phyloP scores from a whole-genome alignment of 169 alveolate genomes.

The Eimeria praecox region DNA sequence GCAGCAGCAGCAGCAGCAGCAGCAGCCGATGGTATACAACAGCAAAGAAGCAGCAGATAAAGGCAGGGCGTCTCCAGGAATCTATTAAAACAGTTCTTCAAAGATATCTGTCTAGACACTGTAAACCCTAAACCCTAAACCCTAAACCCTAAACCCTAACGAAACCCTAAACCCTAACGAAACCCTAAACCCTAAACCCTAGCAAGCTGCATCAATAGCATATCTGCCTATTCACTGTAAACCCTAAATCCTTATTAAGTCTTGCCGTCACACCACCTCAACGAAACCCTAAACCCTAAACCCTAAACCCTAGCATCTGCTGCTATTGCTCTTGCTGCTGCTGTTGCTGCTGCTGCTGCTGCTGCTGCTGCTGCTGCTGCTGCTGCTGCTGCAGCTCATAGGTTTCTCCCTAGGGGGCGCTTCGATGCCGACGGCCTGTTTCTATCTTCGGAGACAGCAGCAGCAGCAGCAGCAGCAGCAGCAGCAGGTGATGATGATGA shows the following conservation, averaged over 20 bases:
- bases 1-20: slow-evolving; percentile 36
- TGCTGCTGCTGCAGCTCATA: slow-evolving; percentile 42
- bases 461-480: background rate
- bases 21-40: slow-evolving; percentile 34
- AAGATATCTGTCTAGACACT: background rate
- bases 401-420: background rate
- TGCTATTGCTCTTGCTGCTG: slow-evolving; percentile 14
- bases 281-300: no score
- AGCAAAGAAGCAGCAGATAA: slow-evolving; percentile 40
- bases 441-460: background rate
- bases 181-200: background rate
- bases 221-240: background rate
- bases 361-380: slow-evolving; percentile 29
- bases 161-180: background rate
- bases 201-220: background rate
- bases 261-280: no score
- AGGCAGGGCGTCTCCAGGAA: slow-evolving; percentile 2
- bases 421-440: background rate
- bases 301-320: background rate
- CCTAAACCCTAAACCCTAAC: background rate
- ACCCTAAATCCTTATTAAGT: background rate
- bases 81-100: background rate
- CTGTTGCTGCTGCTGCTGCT: background rate
- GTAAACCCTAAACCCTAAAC: slow-evolving; percentile 15
- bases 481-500: background rate